These are phyloP conservation scores for Prunus dulcis DNA, from an alignment of 306 rosid species.

Conservation along the genomic window DNA sequence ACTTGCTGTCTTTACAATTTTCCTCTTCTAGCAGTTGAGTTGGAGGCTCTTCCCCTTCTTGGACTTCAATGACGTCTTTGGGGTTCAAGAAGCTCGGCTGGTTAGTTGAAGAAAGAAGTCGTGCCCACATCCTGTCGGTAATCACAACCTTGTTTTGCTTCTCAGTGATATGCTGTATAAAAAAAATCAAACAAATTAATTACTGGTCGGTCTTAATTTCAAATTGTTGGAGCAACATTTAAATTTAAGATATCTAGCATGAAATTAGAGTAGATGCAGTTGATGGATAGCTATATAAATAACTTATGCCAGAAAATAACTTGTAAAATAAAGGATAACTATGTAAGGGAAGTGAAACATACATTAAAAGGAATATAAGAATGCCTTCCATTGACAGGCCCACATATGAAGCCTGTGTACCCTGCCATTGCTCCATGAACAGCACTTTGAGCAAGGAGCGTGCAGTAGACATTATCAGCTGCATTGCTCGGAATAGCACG, in stretches of 20 bases:
- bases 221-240: not conserved
- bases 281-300: not conserved
- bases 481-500: slow-evolving; percentile 90
- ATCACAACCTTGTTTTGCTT: slow-evolving; percentile 76
- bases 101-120: slow-evolving; percentile 34
- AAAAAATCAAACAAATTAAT: slow-evolving; percentile 17
- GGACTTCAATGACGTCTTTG: slow-evolving; percentile 28
- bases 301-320: not conserved
- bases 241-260: not conserved
- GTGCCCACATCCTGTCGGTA: slow-evolving; percentile 92
- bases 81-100: slow-evolving; percentile 55
- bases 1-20: slow-evolving; percentile 24
- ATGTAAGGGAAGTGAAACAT: slow-evolving; percentile 14
- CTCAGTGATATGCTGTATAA: slow-evolving; percentile 67
- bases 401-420: slow-evolving; percentile 70
- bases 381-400: slow-evolving; percentile 84
- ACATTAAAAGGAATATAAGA: slow-evolving; percentile 82
- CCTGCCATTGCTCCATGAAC: slow-evolving; percentile 98
- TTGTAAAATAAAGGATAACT: not conserved
- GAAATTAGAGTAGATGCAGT: not conserved
- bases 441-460: slow-evolving; percentile 89
- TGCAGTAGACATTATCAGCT: slow-evolving; percentile 84
- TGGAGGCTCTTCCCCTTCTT: slow-evolving; percentile 33
- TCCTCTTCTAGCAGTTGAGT: slow-evolving; percentile 34
- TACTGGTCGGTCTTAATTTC: not conserved